A percentile compares a stretch with the other conserved stretches of the same genome.
These are phyloP conservation scores for Paramyrothecium roridum DNA, from an alignment of 2,329 filamentous ascomycete genomes.

Conservation along the genomic window DNA sequence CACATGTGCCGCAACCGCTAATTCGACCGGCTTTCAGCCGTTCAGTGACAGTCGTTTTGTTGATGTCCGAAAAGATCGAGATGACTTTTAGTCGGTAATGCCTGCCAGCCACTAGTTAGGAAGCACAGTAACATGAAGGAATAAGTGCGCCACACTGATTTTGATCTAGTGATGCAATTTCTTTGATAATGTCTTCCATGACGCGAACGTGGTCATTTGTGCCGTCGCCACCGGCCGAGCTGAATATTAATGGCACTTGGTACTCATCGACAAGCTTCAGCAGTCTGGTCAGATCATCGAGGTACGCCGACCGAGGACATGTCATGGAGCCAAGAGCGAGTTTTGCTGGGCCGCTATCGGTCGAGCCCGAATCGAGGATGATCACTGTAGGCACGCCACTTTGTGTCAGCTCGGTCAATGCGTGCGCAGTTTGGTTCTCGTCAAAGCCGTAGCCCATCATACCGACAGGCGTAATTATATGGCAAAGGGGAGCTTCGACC, in stretches of 20 bases:
- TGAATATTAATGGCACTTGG: slow-evolving; percentile 36
- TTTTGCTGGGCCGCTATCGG: slow-evolving; percentile 35
- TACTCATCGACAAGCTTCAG: slow-evolving; percentile 28
- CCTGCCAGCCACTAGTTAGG: neutral
- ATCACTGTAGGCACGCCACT: slow-evolving; percentile 27
- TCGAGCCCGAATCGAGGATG: slow-evolving; percentile 31
- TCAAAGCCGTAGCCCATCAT: slow-evolving; percentile 49
- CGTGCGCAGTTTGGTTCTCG: slow-evolving; percentile 19
- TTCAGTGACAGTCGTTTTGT: slow-evolving; percentile 26
- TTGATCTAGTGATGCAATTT: slow-evolving; percentile 24
- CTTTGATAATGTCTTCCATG: slow-evolving; percentile 35
- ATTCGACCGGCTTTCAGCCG: slow-evolving; percentile 25
- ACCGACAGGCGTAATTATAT: slow-evolving; percentile 43
- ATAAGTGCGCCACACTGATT: neutral
- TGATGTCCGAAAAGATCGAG: slow-evolving; percentile 34
- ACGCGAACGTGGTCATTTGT: slow-evolving; percentile 37
- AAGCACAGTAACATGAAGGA: neutral
- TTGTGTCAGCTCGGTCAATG: slow-evolving; percentile 20
- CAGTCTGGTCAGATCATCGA: slow-evolving; percentile 36
- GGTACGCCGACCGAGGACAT: slow-evolving; percentile 34
- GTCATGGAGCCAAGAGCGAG: slow-evolving; percentile 37
- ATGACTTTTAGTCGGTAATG: slow-evolving; percentile 25
- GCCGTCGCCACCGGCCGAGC: slow-evolving; percentile 46
- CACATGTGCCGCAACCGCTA: slow-evolving; percentile 33
- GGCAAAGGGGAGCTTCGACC: slow-evolving; percentile 17